Base-by-base conservation (phyloP, 108 stramenopile species). In the Phaeodactylum tricornutum region DNA sequence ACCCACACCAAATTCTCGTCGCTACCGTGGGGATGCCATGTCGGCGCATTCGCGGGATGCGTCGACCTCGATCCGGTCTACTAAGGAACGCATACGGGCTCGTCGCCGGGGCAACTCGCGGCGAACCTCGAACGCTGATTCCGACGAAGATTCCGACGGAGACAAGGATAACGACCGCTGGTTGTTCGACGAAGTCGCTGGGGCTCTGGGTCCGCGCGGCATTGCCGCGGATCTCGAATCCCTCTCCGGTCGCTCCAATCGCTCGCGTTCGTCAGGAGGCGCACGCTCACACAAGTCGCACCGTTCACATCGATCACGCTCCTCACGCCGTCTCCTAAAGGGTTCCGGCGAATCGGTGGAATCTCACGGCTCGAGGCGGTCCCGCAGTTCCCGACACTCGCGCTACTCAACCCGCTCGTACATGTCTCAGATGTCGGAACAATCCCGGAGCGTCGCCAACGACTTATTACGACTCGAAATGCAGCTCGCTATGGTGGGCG, bases 401-500 rank as follows among this genome's bases (percentile, higher is more conserved):
- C 82, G 84, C 50, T 64, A 74, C 22, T 79, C 84, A 1, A 91
- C 89, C 4, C 71, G 64, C 42, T 79, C 77, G 9, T 80, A 79
- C 67, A 53, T 91, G 24, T 79, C 77, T 1, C 84, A 86, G 60
- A 91, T 91, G 89, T 79, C 77, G 2, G 84, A 85, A 36, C 79
- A 86, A 48, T 79, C 77, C 51, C 77, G 84, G 17, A 66, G 63
- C 41, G 89, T 91, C 26, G 89, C 89, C 8, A 91, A 91, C 55
- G 89, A 91, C 47, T 66, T 91, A 52, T 35, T 91, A 4, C 59
- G 89, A 26, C 45, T 91, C 15, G 89, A 91, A 47, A 81, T 81
- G 64, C 89, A 91, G 47, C 58, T 91, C 29, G 78, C 79, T 30
- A 90, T 90, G 88, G 88, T 90, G 1, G 85, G 81, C 4, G 53